Evolutionary conservation across 2,329 filamentous ascomycete species (phyloP), one percentile per base, ranked within the genome.

Genomic region (Neofusicoccum sp.): DNA sequence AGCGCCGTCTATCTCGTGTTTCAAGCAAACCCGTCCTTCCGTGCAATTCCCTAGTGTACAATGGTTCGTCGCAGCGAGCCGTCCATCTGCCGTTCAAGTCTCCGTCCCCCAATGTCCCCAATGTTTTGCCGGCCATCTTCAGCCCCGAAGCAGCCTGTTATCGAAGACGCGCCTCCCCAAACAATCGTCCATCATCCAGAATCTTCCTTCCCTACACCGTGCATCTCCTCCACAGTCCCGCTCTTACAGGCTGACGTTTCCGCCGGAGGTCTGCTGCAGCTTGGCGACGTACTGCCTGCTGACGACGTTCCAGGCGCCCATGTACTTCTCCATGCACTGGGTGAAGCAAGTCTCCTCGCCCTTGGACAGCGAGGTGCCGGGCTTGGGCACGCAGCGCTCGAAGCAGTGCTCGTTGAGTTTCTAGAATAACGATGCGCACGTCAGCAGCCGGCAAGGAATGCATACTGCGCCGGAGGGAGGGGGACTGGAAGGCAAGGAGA

Each of bases 381-480:
- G 82, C 68, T 82, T 82, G 50, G 81, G 81, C 34, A 84, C 74
- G 77, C 82, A 84, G 71, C 80, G 80, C 67, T 83, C 81, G 77
- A 84, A 84, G 75, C 82, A 84, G 75, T 84, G 81, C 68, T 83
- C 81, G 74, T 84, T 84, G 67, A 84, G 74, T 79, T 84, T 84
- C 81, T 83, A n/a, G 22, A 6, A 11, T 14, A 28, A 0, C 22
- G 4, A 37, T n/a, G 16, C 22, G n/a, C 29, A 12, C 14, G 56
- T 7, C 11, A 22, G 36, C 11, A 16, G 43, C 5, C 8, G 4
- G 41, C 9, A 14, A 43, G 9, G 9, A 50, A 22, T 45, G 34
- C 29, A 14, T 7, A 14, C 12, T 5, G 14, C 4, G 11, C 6
- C 43, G 16, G 22, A 44, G 34, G 12, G 22, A n/a, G 3, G 31